Base-by-base conservation (phyloP, 2,329 filamentous ascomycete species). In the Aphanocladium album region DNA sequence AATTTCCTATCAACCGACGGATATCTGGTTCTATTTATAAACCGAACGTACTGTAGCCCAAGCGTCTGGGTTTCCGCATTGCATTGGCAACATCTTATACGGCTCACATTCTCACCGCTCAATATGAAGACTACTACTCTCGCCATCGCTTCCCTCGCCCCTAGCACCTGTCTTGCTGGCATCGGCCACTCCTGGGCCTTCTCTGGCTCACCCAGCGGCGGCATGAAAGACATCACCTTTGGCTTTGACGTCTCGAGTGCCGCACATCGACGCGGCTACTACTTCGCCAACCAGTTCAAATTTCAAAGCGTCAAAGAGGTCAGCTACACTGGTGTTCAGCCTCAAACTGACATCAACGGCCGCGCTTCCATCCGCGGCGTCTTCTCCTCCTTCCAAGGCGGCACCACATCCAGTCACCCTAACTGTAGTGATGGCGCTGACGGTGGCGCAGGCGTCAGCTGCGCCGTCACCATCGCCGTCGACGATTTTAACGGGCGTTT, bases 401-500 rank as follows among this genome's bases (percentile, higher is more conserved):
- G 64, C 23, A 62, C 67, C 5, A 68, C 57, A 0, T 63, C 63
- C 1, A 21, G 11, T 7, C 57, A 68, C 30, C 16, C 58, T 0
- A 66, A 66, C 37, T 69, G 70, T 66, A 2, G 66, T 49, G 1
- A 65, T 53, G 60, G 69, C 33, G 65, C 71, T 61, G 65, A 73
- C 56, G 60, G 67, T 60, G 51, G 68, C 47, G 64, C 69, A 56
- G 60, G 66, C 11, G 61, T 68, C n/a, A 66, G 68, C 57, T 66
- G 67, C 56, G 39, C 63, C 16, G 19, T 68, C 6, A 60, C 61
- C 0, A 51, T 68, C 6, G 25, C 45, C 3, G 35, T 33, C 0
- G 61, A 60, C 3, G 57, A 63, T 33, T 70, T 69, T 51, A 54
- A 30, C 6, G 51, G 64, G 45, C 67, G 60, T 8, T 68, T 63